phyloP scores from a whole-genome alignment of 306 rosid species.

The Quercus gilva region DNA sequence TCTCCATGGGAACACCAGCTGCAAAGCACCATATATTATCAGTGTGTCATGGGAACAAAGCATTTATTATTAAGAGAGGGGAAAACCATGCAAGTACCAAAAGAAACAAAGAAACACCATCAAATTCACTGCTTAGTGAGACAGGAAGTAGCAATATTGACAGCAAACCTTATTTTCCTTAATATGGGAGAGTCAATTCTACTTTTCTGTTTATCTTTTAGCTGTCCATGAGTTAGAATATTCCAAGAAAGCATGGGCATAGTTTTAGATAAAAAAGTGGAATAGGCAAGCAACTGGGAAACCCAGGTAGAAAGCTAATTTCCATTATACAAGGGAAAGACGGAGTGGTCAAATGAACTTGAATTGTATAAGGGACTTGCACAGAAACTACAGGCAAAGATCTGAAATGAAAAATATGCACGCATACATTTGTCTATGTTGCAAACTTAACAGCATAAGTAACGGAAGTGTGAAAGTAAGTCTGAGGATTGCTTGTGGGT shows the following conservation, averaged over 20 bases:
- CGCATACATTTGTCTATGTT: neutral
- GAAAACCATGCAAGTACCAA: neutral
- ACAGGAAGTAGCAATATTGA: neutral
- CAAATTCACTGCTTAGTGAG: neutral
- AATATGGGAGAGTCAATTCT: neutral
- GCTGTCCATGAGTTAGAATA: neutral
- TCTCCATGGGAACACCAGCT: conserved; percentile 86
- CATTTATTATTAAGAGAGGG: neutral
- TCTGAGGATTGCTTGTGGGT: too few relatives aligned
- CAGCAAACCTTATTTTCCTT: neutral
- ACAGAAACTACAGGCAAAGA: too few relatives aligned
- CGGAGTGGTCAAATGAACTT: too few relatives aligned
- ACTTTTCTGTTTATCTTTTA: neutral
- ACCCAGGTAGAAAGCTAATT: neutral
- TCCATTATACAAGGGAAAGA: too few relatives aligned
- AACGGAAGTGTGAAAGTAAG: neutral
- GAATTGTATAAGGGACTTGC: too few relatives aligned
- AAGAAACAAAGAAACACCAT: conserved; percentile 11
- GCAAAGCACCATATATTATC: conserved; percentile 26
- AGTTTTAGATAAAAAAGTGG: neutral
- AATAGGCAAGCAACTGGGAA: neutral
- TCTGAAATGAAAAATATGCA: too few relatives aligned
- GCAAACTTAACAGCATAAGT: neutral
- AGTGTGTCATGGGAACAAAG: neutral
- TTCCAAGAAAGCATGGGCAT: neutral